Evolutionary conservation across 352 stramenopile species (phyloP).

Genomic region (Phytophthora fragariae): DNA sequence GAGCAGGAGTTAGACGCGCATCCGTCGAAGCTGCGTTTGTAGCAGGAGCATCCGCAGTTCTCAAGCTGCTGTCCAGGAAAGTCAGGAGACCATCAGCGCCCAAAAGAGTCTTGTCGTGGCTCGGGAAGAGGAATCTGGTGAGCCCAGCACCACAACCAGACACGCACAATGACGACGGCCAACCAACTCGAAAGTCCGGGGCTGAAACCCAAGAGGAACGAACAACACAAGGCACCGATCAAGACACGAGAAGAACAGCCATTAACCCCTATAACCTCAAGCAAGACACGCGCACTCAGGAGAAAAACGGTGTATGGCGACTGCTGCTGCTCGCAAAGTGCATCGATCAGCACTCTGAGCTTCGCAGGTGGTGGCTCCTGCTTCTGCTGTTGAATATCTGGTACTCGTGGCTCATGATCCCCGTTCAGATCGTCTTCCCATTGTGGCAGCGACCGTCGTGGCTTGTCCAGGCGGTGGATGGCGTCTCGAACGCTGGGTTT

Average conservation of each 20-base stretch:
- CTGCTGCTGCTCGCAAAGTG: neutral
- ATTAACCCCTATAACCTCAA: neutral
- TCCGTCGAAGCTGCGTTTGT: constrained; percentile 1
- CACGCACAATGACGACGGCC: neutral
- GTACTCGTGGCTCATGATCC: neutral
- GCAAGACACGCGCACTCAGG: neutral
- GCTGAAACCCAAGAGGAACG: neutral
- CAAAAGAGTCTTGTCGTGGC: neutral
- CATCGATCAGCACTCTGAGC: neutral
- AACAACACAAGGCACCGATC: neutral
- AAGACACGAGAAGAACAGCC: neutral
- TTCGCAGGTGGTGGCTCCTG: neutral
- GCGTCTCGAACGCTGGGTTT: neutral
- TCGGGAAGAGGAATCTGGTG: neutral
- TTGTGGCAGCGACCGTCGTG: neutral
- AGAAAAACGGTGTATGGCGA: neutral
- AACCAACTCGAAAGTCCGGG: neutral
- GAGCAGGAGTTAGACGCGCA: neutral
- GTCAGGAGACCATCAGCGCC: neutral
- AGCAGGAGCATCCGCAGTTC: neutral
- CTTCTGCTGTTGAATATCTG: neutral
- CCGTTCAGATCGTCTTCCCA: neutral
- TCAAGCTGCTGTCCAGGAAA: neutral
- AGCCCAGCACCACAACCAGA: neutral
- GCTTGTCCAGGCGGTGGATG: neutral